Conservation (phyloP, 345 rosid genomes). For the Syzygium aqueum region DNA sequence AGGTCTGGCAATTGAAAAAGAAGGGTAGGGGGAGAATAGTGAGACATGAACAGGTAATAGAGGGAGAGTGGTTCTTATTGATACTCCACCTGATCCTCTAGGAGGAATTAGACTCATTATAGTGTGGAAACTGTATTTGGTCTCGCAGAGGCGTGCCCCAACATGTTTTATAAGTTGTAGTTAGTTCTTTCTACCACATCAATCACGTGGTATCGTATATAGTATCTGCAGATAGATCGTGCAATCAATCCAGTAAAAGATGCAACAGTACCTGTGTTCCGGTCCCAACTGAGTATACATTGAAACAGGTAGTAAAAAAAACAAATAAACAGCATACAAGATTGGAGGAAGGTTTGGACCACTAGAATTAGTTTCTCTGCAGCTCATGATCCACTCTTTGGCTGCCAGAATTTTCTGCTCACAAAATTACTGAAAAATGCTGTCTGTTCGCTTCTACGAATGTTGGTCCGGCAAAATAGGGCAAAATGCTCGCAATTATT, state of each 20-base stretch:
- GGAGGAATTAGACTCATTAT: background rate
- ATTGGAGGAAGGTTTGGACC: background rate
- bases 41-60: background rate
- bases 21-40: background rate
- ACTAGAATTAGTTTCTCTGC: background rate
- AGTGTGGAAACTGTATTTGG: background rate
- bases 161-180: background rate
- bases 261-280: background rate
- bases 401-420: background rate
- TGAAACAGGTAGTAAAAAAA: background rate
- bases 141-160: background rate
- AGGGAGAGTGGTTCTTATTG: background rate
- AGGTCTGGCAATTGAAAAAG: background rate
- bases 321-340: background rate
- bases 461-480: background rate
- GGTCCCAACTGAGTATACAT: background rate
- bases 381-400: background rate
- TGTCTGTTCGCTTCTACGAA: slow-evolving; percentile 20
- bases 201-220: accelerated
- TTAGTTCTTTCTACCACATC: background rate
- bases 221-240: background rate
- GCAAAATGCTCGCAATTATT: background rate
- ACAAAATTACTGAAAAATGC: slow-evolving; percentile 34
- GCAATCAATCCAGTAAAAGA: background rate
- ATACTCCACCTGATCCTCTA: background rate